These are phyloP conservation scores for Dichomitus squalens DNA, from an alignment of 1,284 basidiomycete genomes.

Conservation along the genomic window DNA sequence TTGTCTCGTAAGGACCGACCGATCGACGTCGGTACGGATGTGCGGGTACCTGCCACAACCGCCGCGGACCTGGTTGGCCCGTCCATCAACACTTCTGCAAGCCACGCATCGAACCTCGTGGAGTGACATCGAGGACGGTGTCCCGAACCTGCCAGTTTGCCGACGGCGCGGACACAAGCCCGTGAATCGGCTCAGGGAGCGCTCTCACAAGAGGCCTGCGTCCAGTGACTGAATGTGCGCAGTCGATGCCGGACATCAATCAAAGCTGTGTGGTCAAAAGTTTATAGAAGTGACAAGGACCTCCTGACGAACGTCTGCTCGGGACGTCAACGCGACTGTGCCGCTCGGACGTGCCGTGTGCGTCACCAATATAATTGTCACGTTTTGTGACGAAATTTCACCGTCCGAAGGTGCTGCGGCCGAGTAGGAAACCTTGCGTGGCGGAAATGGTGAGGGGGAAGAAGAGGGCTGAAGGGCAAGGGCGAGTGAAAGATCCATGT, in stretches of 20 bases:
- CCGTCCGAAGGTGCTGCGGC: background rate
- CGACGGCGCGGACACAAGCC: background rate
- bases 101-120: too few species aligned
- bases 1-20: background rate
- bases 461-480: background rate
- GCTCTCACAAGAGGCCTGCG: background rate
- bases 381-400: background rate
- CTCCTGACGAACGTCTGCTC: background rate
- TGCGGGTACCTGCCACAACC: background rate
- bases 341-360: background rate
- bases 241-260: background rate
- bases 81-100: background rate
- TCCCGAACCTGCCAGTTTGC: too few species aligned
- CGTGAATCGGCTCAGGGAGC: background rate
- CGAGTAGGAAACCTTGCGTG: background rate
- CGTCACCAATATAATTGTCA: background rate
- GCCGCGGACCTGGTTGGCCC: background rate
- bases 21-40: background rate
- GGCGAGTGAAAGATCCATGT: background rate
- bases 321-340: background rate
- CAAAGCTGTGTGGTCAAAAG: background rate
- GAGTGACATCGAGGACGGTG: too few species aligned
- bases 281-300: background rate
- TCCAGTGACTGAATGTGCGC: background rate
- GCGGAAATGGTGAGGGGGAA: background rate